Conservation (phyloP, 83 land plant genomes). For the Isoetes engelmannii region DNA sequence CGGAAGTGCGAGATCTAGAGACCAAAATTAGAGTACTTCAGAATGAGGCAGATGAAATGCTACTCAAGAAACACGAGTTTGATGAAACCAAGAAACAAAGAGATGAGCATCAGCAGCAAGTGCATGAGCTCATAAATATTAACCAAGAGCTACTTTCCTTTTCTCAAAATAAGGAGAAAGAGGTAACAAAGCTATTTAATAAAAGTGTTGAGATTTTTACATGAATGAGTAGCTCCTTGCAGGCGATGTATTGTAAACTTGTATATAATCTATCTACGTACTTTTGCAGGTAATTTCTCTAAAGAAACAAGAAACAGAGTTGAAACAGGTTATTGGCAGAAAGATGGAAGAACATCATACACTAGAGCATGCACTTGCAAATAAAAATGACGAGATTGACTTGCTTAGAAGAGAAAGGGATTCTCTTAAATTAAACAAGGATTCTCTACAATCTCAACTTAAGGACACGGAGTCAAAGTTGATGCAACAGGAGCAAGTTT, state of each 20-base stretch:
- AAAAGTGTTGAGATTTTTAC: neutral
- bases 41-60: conserved; percentile 4
- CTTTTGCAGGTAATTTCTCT: neutral
- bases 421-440: neutral
- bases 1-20: neutral
- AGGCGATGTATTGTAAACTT: neutral
- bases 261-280: neutral
- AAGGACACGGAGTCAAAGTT: neutral
- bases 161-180: conserved; percentile 1
- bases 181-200: neutral
- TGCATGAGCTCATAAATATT: neutral
- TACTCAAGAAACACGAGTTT: neutral
- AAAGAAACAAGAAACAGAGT: neutral
- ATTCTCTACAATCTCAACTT: neutral
- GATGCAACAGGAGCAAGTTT: conserved; percentile 11
- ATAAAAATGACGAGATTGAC: too few relatives aligned
- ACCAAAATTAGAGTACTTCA: neutral
- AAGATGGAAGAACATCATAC: neutral
- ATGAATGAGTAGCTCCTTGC: neutral
- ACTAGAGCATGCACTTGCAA: too few relatives aligned
- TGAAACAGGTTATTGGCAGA: neutral
- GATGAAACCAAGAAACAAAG: neutral
- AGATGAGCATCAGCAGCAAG: neutral
- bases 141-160: conserved; percentile 4
- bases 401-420: conserved; percentile 3